Evolutionary conservation across 805 yeast species (phyloP), one percentile per base, ranked within the genome.

Genomic region (Kuraishia piskuri): DNA sequence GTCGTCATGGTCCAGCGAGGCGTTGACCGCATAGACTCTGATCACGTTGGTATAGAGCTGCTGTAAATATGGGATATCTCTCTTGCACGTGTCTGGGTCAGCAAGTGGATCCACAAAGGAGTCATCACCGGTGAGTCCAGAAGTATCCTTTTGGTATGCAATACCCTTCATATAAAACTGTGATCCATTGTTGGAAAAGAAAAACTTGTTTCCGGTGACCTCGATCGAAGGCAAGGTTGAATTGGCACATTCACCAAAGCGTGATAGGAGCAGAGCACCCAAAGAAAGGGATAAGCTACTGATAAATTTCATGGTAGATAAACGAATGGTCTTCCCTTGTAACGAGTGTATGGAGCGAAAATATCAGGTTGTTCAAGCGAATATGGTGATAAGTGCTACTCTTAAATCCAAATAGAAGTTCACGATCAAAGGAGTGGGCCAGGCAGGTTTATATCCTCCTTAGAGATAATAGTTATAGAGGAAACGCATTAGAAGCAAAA

Each of bases 121-220:
- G 1, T 60, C 66, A 54, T 55, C 61, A 2, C 57, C 50, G 24
- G 62, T 65, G 61, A 62, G 61, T 63, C 73, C 74, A 52, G 80
- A 78, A 14, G 83, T 75, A 59, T 83, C 79, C 48, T 85, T 83
- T 70, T 90, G 97, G 70, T 90, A 90, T 0, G 96, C 96, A 51
- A 90, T 79, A 59, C 97, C 97, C 63, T 82, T 84, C 63, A 91
- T 79, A 69, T 83, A 91, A 71, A 91, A 91, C 71, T 89, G 96
- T 47, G 86, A 78, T 10, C 90, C 92, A 58, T 84, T 80, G 58
- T 74, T 75, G 20, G 84, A 70, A 69, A 82, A 79, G 69, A 86
- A 90, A 69, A 92, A 90, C 68, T 87, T 85, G 74, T 79, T 85
- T 6, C 92, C 94, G 24, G 73, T 70, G 22, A 85, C 76, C 55